Conservation (phyloP, 1,284 basidiomycete species). For the Cystobasidium pallidum region DNA sequence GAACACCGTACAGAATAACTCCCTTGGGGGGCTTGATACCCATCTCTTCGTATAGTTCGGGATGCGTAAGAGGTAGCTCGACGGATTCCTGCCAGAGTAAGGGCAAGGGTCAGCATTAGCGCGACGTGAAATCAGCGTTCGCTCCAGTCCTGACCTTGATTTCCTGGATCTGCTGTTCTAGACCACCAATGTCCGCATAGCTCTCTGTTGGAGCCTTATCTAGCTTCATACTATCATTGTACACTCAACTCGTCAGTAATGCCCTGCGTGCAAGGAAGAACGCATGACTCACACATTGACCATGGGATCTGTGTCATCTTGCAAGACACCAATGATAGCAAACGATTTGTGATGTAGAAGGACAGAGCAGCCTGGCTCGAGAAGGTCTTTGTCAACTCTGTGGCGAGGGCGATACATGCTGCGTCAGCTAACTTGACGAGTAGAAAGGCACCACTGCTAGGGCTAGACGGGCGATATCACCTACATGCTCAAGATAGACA, state of each 20-base stretch:
- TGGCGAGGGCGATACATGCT: neutral
- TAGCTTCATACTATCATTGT: conserved; percentile 77
- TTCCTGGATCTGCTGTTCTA: conserved; percentile 96
- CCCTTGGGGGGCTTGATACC: conserved; percentile 98
- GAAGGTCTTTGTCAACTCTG: conserved; percentile 90
- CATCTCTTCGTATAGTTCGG: conserved; percentile 99
- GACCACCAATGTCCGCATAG: conserved; percentile 96
- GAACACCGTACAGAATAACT: conserved; percentile 98
- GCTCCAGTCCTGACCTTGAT: conserved; percentile 73
- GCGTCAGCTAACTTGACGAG: conserved; percentile 18
- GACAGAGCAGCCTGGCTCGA: conserved; percentile 95
- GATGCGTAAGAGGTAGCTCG: conserved; percentile 95
- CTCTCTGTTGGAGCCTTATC: conserved; percentile 86
- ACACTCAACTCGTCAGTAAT: neutral
- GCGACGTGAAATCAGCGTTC: neutral
- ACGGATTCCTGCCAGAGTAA: conserved; percentile 77
- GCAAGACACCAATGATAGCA: conserved; percentile 90
- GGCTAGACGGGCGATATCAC: too few species aligned
- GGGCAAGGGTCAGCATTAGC: neutral
- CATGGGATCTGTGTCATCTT: conserved; percentile 96
- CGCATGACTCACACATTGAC: conserved; percentile 76
- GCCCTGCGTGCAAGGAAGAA: neutral
- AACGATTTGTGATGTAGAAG: conserved; percentile 96
- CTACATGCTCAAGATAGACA: conserved; percentile 90
- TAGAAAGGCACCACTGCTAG: too few species aligned